A percentile compares a stretch with the other conserved stretches of the same genome.
phyloP scores from a whole-genome alignment of 345 rosid genomes.

The Litchi chinensis region DNA sequence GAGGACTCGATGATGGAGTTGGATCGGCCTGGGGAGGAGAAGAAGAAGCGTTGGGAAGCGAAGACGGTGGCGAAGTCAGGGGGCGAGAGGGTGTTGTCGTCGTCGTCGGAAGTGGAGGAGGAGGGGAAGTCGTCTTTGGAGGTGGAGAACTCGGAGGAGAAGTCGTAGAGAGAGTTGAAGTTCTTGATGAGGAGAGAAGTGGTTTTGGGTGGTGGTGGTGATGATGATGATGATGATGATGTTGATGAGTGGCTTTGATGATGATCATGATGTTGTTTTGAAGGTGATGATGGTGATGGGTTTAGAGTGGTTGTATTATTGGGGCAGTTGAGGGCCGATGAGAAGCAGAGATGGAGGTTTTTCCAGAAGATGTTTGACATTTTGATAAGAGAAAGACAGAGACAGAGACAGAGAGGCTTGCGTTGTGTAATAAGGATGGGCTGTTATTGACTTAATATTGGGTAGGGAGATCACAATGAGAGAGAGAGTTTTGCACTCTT shows the following conservation, averaged over 20 bases:
- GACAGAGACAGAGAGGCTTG: not conserved
- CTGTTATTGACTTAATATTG: not conserved
- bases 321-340: conserved; percentile 44
- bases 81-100: conserved; percentile 21
- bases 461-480: not conserved
- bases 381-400: conserved; percentile 24
- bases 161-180: conserved; percentile 11
- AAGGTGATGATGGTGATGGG: conserved; percentile 32
- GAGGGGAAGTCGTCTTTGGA: conserved; percentile 34
- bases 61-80: conserved; percentile 68
- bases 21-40: conserved; percentile 89
- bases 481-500: no score
- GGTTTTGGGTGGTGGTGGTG: not conserved
- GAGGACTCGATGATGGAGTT: conserved; percentile 84
- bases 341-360: conserved; percentile 59
- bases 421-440: not conserved
- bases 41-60: conserved; percentile 93
- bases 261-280: conserved; percentile 25
- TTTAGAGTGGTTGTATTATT: conserved; percentile 28
- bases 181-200: conserved; percentile 5
- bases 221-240: no score
- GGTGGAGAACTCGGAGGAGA: conserved; percentile 26
- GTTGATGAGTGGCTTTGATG: not conserved
- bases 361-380: conserved; percentile 71
- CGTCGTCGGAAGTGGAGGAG: conserved; percentile 41